Base-by-base conservation (phyloP, 768 basidiomycete species). In the Chalciporus chontae region DNA sequence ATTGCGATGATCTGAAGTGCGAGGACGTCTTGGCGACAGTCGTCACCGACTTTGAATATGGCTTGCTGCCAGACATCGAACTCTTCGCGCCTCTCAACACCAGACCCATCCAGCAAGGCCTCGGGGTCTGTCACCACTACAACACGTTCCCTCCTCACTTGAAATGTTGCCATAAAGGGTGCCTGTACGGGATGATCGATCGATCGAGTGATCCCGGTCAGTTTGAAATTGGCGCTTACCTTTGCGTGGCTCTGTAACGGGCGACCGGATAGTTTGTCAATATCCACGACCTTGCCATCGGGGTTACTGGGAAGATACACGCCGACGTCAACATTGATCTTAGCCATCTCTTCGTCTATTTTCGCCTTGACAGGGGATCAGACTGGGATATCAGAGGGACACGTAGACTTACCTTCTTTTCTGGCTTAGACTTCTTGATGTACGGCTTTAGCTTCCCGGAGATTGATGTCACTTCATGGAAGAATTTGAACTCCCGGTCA, bases 91-190 rank as follows among this genome's bases (percentile, higher is more conserved):
- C 70, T 83, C 60, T 84, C 82, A 26, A 73, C 65, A 5, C 78
- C 82, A 13, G 70, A 75, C n/a, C 75, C 80, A 23, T 85, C 79
- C 44, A 91, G 65, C 23, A 94, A 72, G 15, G 84, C 83, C 51
- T 93, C 87, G 0, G 89, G 83, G 61, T 93, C 79, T 10, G 77
- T 76, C 52, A 83, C 73, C 18, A 91, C 69, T 18, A 83, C 78
- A 19, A 85, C 63, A 5, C 80, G 76, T 54, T 94, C 87, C 66
- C 97, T 95, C 49, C 90, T 81, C 19, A 99, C 96, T 75, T 95
- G 96, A 78, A 99, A 99, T 1, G 95, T 97, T 1, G 96, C 96
- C 96, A 99, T 98, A 74, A 99, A 99, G 0, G 96, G 96, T 9
- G 96, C 94, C 94, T 97, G 51, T 3, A n/a, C 27, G 34, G 21